A percentile compares a stretch with the other conserved stretches of the same genome.
phyloP scores from a whole-genome alignment of 148 eudicot species.

The Rhododendron molle region DNA sequence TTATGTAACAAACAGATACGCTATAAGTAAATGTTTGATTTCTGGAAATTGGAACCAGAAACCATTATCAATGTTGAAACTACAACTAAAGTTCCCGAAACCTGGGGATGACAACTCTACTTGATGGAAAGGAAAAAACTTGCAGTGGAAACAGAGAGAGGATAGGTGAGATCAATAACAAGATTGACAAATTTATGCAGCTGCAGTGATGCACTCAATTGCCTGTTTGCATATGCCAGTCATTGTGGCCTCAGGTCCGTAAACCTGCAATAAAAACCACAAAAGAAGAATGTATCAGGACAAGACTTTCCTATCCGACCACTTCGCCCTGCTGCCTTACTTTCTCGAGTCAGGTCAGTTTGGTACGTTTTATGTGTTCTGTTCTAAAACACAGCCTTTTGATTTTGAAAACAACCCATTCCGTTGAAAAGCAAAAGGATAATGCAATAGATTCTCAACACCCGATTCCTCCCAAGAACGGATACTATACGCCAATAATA shows the following conservation, averaged over 20 bases:
- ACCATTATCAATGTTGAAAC: background rate
- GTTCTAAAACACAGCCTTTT: background rate
- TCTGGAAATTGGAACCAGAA: background rate
- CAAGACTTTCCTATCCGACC: background rate
- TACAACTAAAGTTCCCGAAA: background rate
- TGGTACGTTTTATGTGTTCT: background rate
- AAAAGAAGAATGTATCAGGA: background rate
- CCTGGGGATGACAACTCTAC: background rate
- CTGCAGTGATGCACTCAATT: slow-evolving; percentile 73
- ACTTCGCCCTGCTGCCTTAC: background rate
- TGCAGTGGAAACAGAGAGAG: slow-evolving; percentile 13
- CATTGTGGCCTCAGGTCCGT: slow-evolving; percentile 97
- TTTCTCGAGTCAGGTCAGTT: background rate
- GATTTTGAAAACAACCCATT: background rate
- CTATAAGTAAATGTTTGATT: background rate
- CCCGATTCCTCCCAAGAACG: background rate
- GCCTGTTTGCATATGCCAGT: slow-evolving; percentile 99
- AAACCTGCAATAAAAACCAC: slow-evolving; percentile 43
- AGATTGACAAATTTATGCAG: slow-evolving; percentile 40
- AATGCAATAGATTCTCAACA: background rate
- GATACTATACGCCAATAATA: background rate
- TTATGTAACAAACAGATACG: background rate
- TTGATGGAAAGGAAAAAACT: background rate
- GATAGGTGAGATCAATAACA: background rate
- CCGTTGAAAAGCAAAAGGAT: background rate